Evolutionary conservation across 805 yeast genomes (phyloP).

Genomic region (Metschnikowia sp.): DNA sequence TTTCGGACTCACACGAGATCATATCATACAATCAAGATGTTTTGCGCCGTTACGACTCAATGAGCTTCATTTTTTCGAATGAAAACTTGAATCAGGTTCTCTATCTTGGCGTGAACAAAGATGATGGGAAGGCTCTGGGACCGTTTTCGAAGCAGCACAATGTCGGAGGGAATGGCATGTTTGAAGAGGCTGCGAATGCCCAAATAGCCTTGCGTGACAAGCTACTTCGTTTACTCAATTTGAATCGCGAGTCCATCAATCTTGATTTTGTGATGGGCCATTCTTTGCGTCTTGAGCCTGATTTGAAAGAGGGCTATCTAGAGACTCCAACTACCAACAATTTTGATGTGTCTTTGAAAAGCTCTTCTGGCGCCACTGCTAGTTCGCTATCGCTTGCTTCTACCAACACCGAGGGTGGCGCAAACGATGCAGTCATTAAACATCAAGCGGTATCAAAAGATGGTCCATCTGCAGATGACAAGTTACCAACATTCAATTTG

Average conservation of each 20-base stretch:
- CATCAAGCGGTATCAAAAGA: not conserved
- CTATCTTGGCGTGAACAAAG: constrained; percentile 37
- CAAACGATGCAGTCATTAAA: not conserved
- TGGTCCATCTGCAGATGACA: constrained; percentile 16
- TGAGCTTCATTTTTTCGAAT: constrained; percentile 43
- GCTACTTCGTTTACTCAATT: constrained; percentile 44
- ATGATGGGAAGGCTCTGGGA: constrained; percentile 23
- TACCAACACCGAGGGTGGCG: not conserved
- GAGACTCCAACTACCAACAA: constrained; percentile 5
- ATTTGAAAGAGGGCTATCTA: constrained; percentile 40
- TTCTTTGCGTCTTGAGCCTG: constrained; percentile 66
- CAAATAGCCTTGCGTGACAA: constrained; percentile 27
- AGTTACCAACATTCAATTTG: constrained; percentile 36
- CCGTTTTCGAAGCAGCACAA: constrained; percentile 7
- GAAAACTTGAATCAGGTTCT: constrained; percentile 43
- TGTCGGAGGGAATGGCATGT: not conserved
- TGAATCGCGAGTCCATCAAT: constrained; percentile 42
- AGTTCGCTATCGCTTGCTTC: constrained; percentile 8
- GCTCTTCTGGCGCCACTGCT: not conserved
- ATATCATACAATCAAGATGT: constrained; percentile 40
- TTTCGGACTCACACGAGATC: constrained; percentile 42
- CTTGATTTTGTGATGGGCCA: constrained; percentile 56
- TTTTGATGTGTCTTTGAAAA: not conserved
- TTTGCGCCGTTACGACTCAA: constrained; percentile 35
- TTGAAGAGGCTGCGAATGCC: constrained; percentile 4